Evolutionary conservation across 2,329 filamentous ascomycete genomes (phyloP).

Genomic region (Fusarium secorum): DNA sequence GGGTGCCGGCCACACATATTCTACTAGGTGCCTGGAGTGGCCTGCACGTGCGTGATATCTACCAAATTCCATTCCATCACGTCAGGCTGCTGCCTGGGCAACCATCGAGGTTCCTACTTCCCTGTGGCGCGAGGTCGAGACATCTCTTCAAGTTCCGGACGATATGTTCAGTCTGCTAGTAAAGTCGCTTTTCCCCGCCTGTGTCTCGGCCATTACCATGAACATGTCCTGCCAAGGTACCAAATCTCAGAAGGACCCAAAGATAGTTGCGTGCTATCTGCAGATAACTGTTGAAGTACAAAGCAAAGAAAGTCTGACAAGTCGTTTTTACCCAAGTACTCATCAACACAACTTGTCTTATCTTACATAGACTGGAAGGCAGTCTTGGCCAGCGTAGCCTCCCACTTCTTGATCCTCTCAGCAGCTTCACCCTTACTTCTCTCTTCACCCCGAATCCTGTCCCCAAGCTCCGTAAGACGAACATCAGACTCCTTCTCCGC

Average conservation of each 20-base stretch:
- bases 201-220: no score
- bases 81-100: not conserved
- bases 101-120: not conserved
- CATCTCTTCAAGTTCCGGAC: not conserved
- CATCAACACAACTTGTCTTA: no score
- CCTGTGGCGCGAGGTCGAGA: not conserved
- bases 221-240: not conserved
- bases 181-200: not conserved
- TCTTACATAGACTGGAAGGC: not conserved
- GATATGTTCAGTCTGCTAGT: not conserved
- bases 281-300: not conserved
- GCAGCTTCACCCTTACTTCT: not conserved
- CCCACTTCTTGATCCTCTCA: not conserved
- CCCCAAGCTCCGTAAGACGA: not conserved
- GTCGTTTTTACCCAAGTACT: not conserved
- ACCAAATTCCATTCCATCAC: no score
- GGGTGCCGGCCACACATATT: no score
- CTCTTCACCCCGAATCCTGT: not conserved
- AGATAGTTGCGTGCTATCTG: not conserved
- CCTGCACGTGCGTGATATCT: accelerated
- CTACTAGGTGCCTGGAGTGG: no score
- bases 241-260: not conserved
- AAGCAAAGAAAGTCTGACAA: not conserved
- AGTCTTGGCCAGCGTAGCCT: not conserved
- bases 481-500: not conserved